Percentiles rank a stretch among this genome's conserved stretches.
phyloP scores from a whole-genome alignment of 1,139 yeast species.

The Wickerhamomyces sp. region DNA sequence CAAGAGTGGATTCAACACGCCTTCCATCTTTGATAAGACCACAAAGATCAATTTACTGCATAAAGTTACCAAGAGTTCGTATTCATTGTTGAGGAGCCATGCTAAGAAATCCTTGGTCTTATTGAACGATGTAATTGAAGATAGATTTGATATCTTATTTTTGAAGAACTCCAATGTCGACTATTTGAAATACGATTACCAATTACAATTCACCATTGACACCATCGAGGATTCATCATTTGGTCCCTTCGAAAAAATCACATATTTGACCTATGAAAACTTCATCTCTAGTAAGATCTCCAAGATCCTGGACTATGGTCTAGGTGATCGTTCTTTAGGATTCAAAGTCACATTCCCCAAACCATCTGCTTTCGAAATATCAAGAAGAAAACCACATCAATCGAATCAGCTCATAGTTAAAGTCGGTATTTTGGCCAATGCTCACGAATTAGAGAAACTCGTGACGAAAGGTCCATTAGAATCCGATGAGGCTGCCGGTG shows the following conservation, averaged over 20 bases:
- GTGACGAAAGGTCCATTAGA: slow-evolving; percentile 85
- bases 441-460: slow-evolving; percentile 70
- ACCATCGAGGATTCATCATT: slow-evolving; percentile 32
- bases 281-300: slow-evolving; percentile 57
- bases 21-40: slow-evolving; percentile 72
- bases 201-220: slow-evolving; percentile 48
- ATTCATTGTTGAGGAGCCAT: slow-evolving; percentile 52
- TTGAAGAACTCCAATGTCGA: slow-evolving; percentile 54
- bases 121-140: slow-evolving; percentile 74
- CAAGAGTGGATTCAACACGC: slow-evolving; percentile 58
- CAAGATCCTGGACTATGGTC: slow-evolving; percentile 54
- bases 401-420: slow-evolving; percentile 27
- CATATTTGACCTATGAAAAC: slow-evolving; percentile 66
- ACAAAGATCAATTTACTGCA: slow-evolving; percentile 73
- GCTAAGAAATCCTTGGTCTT: slow-evolving; percentile 66
- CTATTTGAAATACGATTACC: slow-evolving; percentile 61
- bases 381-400: slow-evolving; percentile 50
- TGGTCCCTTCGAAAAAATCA: slow-evolving; percentile 69
- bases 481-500: slow-evolving; percentile 51
- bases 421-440: slow-evolving; percentile 66
- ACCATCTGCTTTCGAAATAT: slow-evolving; percentile 34
- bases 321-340: slow-evolving; percentile 59
- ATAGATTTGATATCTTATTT: slow-evolving; percentile 83
- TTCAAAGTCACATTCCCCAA: slow-evolving; percentile 32
- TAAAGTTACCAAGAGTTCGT: slow-evolving; percentile 73